phyloP scores from a whole-genome alignment of 192 early-diverging fungal genomes.

The Backusella mclennaniae region DNA sequence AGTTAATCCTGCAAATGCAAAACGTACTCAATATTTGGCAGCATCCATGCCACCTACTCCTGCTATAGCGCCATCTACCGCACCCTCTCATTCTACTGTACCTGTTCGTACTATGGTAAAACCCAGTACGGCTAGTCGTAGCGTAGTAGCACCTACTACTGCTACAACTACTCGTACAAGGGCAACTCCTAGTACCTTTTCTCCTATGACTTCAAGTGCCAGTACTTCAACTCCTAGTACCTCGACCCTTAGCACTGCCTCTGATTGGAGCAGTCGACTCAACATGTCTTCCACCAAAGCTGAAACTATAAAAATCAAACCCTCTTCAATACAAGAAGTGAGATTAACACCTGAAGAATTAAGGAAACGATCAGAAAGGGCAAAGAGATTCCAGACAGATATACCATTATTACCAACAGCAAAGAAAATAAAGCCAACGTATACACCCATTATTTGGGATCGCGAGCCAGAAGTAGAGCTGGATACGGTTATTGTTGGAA shows the following conservation, averaged over 20 bases:
- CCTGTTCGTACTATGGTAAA: not conserved
- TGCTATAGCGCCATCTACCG: no score
- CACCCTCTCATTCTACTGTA: not conserved
- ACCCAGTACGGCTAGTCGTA: not conserved
- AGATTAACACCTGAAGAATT: slow-evolving; percentile 11
- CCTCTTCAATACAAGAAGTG: not conserved
- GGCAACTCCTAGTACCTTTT: not conserved
- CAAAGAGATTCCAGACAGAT: slow-evolving; percentile 11
- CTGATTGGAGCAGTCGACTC: not conserved
- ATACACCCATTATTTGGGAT: not conserved
- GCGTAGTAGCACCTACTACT: not conserved
- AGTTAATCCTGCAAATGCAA: not conserved
- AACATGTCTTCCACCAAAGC: not conserved
- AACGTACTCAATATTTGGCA: not conserved
- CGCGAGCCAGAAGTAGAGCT: slow-evolving; percentile 74
- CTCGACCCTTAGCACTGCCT: not conserved
- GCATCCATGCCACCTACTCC: not conserved
- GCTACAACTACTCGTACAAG: not conserved
- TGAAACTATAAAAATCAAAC: not conserved
- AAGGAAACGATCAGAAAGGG: not conserved
- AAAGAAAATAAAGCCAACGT: not conserved
- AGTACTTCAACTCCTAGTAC: not conserved
- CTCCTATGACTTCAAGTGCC: no score
- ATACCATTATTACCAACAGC: not conserved
- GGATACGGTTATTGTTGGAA: slow-evolving; percentile 83